Evolutionary conservation across 495 filamentous ascomycete genomes (phyloP).

Genomic region (Daldinia grandis): DNA sequence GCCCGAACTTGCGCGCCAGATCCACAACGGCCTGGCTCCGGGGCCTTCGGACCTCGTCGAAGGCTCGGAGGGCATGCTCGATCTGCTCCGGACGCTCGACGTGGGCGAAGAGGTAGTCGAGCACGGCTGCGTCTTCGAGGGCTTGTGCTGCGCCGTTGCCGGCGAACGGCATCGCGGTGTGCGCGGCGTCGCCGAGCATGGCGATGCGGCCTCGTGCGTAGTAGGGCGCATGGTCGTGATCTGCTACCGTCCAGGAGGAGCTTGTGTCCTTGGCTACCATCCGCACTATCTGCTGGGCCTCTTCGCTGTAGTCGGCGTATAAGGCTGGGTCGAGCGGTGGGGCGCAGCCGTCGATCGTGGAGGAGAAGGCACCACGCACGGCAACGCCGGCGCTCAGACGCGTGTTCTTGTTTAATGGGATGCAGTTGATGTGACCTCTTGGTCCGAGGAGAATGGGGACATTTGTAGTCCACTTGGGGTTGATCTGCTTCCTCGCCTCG

Average conservation of each 20-base stretch:
- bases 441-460: conserved; percentile 51
- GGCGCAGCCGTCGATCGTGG: neutral
- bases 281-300: conserved; percentile 46
- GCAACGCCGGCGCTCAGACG: conserved; percentile 52
- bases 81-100: conserved; percentile 27
- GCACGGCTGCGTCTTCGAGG: conserved; percentile 65
- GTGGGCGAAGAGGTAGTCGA: conserved; percentile 47
- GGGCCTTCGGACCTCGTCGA: conserved; percentile 39
- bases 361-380: conserved; percentile 39
- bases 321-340: conserved; percentile 39
- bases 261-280: conserved; percentile 47
- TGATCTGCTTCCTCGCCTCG: conserved; percentile 42
- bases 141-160: conserved; percentile 68
- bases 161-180: conserved; percentile 66
- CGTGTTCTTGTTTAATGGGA: conserved; percentile 52
- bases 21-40: conserved; percentile 48
- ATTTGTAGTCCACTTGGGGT: conserved; percentile 41
- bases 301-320: conserved; percentile 47
- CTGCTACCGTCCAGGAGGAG: conserved; percentile 49
- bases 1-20: conserved; percentile 44
- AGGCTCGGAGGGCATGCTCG: conserved; percentile 42
- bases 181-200: conserved; percentile 67
- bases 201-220: conserved; percentile 58
- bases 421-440: conserved; percentile 50
- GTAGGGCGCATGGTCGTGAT: conserved; percentile 63